Conservation (phyloP, 1,139 yeast genomes). For the Taphrina confusa region DNA sequence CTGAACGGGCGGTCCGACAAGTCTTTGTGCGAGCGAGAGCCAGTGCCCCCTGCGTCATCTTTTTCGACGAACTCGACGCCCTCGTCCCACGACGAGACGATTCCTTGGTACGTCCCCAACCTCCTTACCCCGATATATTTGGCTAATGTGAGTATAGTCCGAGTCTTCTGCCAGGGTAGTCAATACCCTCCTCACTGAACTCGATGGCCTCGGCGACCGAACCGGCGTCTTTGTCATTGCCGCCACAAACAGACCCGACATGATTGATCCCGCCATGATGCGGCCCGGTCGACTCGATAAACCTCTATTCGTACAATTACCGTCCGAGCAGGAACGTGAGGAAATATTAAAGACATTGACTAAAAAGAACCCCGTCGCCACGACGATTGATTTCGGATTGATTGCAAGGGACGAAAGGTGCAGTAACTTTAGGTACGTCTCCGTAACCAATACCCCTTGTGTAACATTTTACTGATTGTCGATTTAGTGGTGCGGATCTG, state of each 20-base stretch:
- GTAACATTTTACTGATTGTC: background rate
- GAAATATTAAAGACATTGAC: slow-evolving; percentile 82
- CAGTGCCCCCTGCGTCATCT: slow-evolving; percentile 90
- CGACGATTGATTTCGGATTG: slow-evolving; percentile 58
- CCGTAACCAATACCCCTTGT: too few species aligned
- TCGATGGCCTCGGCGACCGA: slow-evolving; percentile 91
- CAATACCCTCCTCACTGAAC: slow-evolving; percentile 86
- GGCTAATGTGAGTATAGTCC: slow-evolving; percentile 47
- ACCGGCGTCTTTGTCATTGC: slow-evolving; percentile 93
- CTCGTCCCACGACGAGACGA: slow-evolving; percentile 92
- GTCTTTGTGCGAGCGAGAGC: slow-evolving; percentile 94
- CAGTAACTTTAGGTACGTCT: slow-evolving; percentile 61
- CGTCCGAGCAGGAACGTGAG: slow-evolving; percentile 69
- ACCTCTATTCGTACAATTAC: slow-evolving; percentile 86
- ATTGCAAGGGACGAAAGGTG: slow-evolving; percentile 78
- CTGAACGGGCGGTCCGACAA: slow-evolving; percentile 91
- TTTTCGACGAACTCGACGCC: slow-evolving; percentile 95
- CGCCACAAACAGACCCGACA: slow-evolving; percentile 96
- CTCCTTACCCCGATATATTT: background rate
- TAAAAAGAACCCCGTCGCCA: slow-evolving; percentile 73
- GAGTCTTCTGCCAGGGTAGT: slow-evolving; percentile 94
- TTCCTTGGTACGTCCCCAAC: slow-evolving; percentile 49
- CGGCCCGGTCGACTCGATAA: slow-evolving; percentile 96
- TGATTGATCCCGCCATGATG: slow-evolving; percentile 97
- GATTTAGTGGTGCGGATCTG: slow-evolving; percentile 74